phyloP scores from a whole-genome alignment of 2,329 filamentous ascomycete genomes.

The Cordyceps militaris region DNA sequence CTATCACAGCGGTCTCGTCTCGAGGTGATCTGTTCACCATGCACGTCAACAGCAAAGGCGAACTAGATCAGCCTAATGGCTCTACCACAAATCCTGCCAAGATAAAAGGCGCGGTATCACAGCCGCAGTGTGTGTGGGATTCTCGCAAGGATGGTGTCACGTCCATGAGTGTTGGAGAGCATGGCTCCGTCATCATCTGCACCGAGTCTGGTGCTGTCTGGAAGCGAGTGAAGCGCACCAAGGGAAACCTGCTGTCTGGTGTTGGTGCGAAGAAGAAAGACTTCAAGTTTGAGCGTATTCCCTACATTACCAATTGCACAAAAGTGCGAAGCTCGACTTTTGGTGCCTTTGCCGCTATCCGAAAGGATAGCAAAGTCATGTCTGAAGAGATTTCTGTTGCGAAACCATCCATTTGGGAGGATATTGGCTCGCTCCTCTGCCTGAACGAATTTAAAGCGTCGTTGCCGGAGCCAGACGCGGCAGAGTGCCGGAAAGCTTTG shows the following conservation, averaged over 20 bases:
- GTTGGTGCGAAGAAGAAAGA: constrained; percentile 66
- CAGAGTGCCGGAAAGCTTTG: constrained; percentile 35
- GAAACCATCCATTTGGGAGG: constrained; percentile 63
- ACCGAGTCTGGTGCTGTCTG: constrained; percentile 91
- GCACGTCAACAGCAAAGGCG: constrained; percentile 61
- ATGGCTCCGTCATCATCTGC: constrained; percentile 90
- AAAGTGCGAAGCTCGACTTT: constrained; percentile 82
- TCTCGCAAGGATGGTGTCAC: constrained; percentile 78
- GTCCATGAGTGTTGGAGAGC: constrained; percentile 83
- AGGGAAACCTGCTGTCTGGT: constrained; percentile 61
- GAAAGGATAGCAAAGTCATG: constrained; percentile 77
- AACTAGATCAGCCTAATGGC: constrained; percentile 50
- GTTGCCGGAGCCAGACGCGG: constrained; percentile 25
- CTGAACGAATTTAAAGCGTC: constrained; percentile 52
- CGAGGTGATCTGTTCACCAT: constrained; percentile 86
- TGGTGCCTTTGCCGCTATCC: constrained; percentile 81
- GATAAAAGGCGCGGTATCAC: constrained; percentile 73
- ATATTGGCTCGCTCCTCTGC: constrained; percentile 62
- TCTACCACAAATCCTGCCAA: constrained; percentile 92
- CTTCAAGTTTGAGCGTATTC: constrained; percentile 90
- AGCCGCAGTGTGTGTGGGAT: constrained; percentile 79
- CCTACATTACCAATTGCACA: constrained; percentile 77
- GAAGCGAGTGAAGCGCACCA: constrained; percentile 75
- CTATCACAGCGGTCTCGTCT: constrained; percentile 78
- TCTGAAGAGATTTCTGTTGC: constrained; percentile 61